Conservation (phyloP, 2,329 filamentous ascomycete genomes). For the Tolypocladium guangdongense region DNA sequence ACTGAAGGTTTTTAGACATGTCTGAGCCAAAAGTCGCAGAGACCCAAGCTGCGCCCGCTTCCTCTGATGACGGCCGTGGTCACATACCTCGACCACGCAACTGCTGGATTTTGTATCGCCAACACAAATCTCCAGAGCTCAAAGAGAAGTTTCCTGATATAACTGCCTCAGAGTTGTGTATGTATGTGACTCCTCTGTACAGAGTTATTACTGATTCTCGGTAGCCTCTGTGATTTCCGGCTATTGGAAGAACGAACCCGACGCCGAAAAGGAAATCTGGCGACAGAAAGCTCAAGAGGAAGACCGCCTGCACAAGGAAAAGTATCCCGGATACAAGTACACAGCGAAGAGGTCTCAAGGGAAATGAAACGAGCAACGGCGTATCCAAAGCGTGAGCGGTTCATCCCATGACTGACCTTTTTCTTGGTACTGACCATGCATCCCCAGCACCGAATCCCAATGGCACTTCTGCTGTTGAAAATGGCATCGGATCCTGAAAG, state of each 20-base stretch:
- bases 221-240: slow-evolving; percentile 15
- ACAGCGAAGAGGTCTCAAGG: slow-evolving; percentile 5
- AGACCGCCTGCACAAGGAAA: slow-evolving; percentile 14
- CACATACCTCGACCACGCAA: slow-evolving; percentile 19
- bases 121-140: slow-evolving; percentile 14
- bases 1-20: slow-evolving; percentile 1
- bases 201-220: background rate
- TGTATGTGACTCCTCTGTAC: slow-evolving; percentile 2
- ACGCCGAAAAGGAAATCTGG: slow-evolving; percentile 12
- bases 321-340: slow-evolving; percentile 17
- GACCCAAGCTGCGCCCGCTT: background rate
- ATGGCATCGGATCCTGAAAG: no score
- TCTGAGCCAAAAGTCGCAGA: slow-evolving; percentile 1
- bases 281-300: slow-evolving; percentile 11
- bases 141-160: slow-evolving; percentile 11
- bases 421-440: no score
- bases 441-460: no score
- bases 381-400: no score
- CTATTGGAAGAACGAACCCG: slow-evolving; percentile 17
- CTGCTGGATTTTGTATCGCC: slow-evolving; percentile 22
- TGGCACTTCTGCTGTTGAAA: no score
- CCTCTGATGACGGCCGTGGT: background rate
- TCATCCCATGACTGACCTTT: no score
- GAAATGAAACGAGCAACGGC: background rate
- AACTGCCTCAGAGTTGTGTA: slow-evolving; percentile 20